Evolutionary conservation across 352 stramenopile genomes (phyloP), one percentile per base, ranked within the genome.

Genomic region (Aphanomyces euteiches): DNA sequence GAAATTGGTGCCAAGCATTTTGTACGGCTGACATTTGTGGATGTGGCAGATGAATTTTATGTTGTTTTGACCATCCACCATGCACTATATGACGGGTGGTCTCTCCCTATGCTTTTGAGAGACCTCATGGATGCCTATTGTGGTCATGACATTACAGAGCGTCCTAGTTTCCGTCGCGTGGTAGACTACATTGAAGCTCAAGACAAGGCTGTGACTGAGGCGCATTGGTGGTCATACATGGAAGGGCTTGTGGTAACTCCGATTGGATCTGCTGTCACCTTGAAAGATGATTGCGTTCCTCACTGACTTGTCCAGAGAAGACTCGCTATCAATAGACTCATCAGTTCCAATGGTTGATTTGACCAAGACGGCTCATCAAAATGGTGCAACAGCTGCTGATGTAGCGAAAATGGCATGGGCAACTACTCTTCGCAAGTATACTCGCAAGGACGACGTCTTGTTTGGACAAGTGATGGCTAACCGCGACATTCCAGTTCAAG

Each of bases 111-210:
- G 54, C 12, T 61, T 38, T 12, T 61, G 54, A 17, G 8, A 12
- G 54, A 61, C 28, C 43, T 61, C 8, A 7, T 61, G 5, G 12
- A 61, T 12, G 21, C 43, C 5, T 17, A 45, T 8, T 21, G 43
- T 8, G 17, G 28, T 10, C 12, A 61, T n/a, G 13, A 21, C 5
- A 8, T 61, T 4, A 7, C 21, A 8, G 28, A 7, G 39, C 54
- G 54, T 17, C 54, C 54, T 38, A 40, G 8, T 7, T 61, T 61
- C 28, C 54, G 54, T 7, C 39, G 7, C 36, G 54, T 61, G 8
- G 54, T 61, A 21, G 54, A 61, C 54, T 61, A 61, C 54, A 61
- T 61, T 37, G 54, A 61, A 40, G 54, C 54, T 5, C 54, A 61
- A 40, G 54, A 61, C 54, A 61, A 61, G 7, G 13, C 6, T 5